Evolutionary conservation across 805 yeast genomes (phyloP).

Genomic region (Yarrowia bubula): DNA sequence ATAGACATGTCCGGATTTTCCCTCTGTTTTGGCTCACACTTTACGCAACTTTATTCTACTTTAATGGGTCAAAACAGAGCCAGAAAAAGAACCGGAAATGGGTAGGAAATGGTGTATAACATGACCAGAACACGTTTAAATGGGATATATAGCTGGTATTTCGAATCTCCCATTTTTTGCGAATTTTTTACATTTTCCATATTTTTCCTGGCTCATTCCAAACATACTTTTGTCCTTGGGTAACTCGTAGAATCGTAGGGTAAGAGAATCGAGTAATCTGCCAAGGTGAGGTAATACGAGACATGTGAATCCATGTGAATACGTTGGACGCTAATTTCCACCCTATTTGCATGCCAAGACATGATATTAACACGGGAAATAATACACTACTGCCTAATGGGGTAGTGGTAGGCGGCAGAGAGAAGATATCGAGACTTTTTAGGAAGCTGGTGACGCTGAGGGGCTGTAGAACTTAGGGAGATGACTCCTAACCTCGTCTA

Average conservation of each 20-base stretch:
- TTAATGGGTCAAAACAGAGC: not conserved
- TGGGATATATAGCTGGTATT: no score
- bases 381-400: not conserved
- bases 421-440: not conserved
- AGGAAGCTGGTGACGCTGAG: not conserved
- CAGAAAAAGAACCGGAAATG: not conserved
- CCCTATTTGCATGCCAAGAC: conserved; percentile 2
- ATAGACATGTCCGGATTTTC: not conserved
- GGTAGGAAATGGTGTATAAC: not conserved
- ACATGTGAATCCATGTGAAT: conserved; percentile 13
- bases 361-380: no score
- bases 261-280: not conserved
- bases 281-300: not conserved
- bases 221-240: not conserved
- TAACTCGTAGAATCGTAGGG: conserved; percentile 15
- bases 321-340: conserved; percentile 8
- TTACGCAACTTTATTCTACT: not conserved
- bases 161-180: not conserved
- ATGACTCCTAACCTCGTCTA: no score
- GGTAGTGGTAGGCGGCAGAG: not conserved
- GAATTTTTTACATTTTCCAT: not conserved
- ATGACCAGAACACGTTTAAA: no score
- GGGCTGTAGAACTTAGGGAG: no score
- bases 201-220: not conserved
- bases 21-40: not conserved